phyloP scores from a whole-genome alignment of 78 protist species.

The Capsaspora owczarzaki region DNA sequence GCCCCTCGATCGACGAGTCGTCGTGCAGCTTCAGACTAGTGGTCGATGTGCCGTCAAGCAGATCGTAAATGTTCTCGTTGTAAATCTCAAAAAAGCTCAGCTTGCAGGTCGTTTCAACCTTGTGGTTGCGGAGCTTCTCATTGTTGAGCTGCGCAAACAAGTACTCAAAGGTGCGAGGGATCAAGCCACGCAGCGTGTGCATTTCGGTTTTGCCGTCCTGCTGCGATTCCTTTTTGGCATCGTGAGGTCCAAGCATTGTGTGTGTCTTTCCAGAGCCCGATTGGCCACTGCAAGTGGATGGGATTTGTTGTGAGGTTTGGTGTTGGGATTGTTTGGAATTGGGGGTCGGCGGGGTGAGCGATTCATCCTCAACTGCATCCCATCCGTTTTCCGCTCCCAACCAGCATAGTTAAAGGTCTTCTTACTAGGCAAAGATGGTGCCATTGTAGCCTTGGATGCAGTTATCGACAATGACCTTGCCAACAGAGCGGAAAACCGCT shows the following conservation, averaged over 20 bases:
- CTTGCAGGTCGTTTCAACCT: neutral
- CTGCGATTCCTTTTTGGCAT: neutral
- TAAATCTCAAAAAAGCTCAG: conserved; percentile 30
- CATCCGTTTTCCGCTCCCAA: too few species aligned
- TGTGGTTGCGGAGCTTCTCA: too few species aligned
- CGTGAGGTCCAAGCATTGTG: conserved; percentile 8
- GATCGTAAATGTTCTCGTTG: conserved; percentile 40
- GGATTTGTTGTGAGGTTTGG: too few species aligned
- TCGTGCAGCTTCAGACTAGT: too few species aligned
- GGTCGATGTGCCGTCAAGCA: neutral
- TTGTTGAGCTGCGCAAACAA: neutral
- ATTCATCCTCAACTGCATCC: too few species aligned
- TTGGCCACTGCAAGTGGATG: conserved; percentile 1
- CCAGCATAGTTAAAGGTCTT: too few species aligned
- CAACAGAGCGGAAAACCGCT: conserved; percentile 13
- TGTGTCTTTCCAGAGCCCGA: conserved; percentile 3
- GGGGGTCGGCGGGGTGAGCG: too few species aligned
- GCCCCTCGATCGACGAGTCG: too few species aligned
- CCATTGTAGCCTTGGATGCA: conserved; percentile 28
- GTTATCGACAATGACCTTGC: neutral
- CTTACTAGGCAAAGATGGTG: conserved; percentile 24
- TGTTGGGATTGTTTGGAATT: too few species aligned
- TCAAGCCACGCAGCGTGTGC: conserved; percentile 6
- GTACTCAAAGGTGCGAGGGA: conserved; percentile 14
- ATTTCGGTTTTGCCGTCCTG: neutral